phyloP scores from a whole-genome alignment of 1,284 basidiomycete genomes.

The Golubevia pallescens region DNA sequence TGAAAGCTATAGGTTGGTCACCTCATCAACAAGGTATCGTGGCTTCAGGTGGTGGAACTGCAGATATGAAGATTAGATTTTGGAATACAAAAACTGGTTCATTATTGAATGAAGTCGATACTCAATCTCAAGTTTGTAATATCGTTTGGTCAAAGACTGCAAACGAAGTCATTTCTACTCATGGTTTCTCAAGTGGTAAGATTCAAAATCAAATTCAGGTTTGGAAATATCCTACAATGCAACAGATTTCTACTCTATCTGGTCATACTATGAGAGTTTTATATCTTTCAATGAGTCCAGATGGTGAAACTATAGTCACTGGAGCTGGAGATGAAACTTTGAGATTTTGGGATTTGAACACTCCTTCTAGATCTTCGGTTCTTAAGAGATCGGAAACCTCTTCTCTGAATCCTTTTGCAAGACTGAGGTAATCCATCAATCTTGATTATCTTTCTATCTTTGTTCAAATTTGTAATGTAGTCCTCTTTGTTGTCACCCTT shows the following conservation, averaged over 20 bases:
- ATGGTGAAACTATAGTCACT: constrained; percentile 96
- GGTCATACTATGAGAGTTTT: constrained; percentile 76
- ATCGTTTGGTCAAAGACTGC: constrained; percentile 91
- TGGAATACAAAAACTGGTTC: constrained; percentile 92
- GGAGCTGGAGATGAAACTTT: constrained; percentile 97
- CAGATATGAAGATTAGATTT: constrained; percentile 93
- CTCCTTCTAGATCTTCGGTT: constrained; percentile 26
- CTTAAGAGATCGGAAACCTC: constrained; percentile 35
- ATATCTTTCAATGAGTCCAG: constrained; percentile 78
- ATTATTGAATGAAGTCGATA: constrained; percentile 69
- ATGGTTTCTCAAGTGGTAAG: constrained; percentile 90
- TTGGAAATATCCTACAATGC: constrained; percentile 92
- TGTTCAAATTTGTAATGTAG: no score
- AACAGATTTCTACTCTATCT: constrained; percentile 90
- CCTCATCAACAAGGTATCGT: constrained; percentile 89
- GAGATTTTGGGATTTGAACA: constrained; percentile 58
- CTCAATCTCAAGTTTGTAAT: constrained; percentile 83
- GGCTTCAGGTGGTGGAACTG: constrained; percentile 96
- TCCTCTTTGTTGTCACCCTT: no score
- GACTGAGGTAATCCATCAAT: constrained; percentile 36
- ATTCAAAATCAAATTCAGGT: constrained; percentile 98
- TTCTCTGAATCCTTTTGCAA: constrained; percentile 50
- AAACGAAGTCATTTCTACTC: constrained; percentile 95
- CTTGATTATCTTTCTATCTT: not conserved
- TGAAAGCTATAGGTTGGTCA: constrained; percentile 97